Evolutionary conservation across 75 land plant species (phyloP).

Genomic region (Picea glauca): DNA sequence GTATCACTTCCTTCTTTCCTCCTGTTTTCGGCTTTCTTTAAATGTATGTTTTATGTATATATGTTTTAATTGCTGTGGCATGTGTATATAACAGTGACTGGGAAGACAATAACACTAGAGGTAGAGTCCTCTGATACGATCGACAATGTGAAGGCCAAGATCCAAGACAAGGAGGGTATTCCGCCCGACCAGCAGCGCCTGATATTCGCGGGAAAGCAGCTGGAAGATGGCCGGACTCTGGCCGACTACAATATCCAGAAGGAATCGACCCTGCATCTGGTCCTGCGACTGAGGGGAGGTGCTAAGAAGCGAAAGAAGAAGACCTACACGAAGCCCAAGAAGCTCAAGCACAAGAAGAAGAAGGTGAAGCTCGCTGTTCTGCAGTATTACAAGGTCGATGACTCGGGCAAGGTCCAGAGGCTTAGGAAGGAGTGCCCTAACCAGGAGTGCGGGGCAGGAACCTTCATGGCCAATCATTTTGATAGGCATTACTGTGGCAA

Average conservation of each 20-base stretch:
- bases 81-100: slow-evolving; percentile 3
- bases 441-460: slow-evolving; percentile 73
- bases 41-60: no score
- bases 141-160: slow-evolving; percentile 73
- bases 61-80: no score
- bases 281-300: slow-evolving; percentile 69
- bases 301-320: slow-evolving; percentile 81
- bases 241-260: slow-evolving; percentile 73
- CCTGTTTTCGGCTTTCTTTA: no score
- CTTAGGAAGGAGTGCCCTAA: slow-evolving; percentile 74
- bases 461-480: slow-evolving; percentile 89
- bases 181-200: slow-evolving; percentile 28
- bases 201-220: slow-evolving; percentile 30
- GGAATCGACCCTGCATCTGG: slow-evolving; percentile 72
- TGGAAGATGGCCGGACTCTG: slow-evolving; percentile 45
- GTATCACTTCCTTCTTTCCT: no score
- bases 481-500: slow-evolving; percentile 88
- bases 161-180: slow-evolving; percentile 57
- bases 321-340: slow-evolving; percentile 30
- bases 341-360: slow-evolving; percentile 43
- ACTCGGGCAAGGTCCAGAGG: slow-evolving; percentile 71
- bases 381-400: slow-evolving; percentile 84
- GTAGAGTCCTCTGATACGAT: slow-evolving; percentile 68
- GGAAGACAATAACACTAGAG: slow-evolving; percentile 45
- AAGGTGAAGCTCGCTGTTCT: slow-evolving; percentile 77